phyloP scores from a whole-genome alignment of 1,139 yeast genomes.

The Candida tetrigidarum region DNA sequence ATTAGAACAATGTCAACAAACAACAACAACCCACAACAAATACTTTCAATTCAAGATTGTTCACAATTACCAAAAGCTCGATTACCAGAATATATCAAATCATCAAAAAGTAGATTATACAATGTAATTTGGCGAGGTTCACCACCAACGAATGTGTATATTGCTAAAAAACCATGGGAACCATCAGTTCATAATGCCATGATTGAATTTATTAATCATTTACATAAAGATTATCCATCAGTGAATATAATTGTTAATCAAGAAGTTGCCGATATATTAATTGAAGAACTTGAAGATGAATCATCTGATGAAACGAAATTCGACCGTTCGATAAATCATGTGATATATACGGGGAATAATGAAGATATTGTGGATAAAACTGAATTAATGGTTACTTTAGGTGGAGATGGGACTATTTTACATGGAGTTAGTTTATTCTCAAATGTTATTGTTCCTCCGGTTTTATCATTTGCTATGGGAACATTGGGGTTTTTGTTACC shows the following conservation, averaged over 20 bases:
- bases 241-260: conserved; percentile 78
- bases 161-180: conserved; percentile 88
- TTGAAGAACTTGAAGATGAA: conserved; percentile 35
- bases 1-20: no score
- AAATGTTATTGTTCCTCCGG: conserved; percentile 80
- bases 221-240: conserved; percentile 64
- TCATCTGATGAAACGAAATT: conserved; percentile 11
- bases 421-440: conserved; percentile 71
- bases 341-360: conserved; percentile 57
- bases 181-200: conserved; percentile 65
- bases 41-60: conserved; percentile 7
- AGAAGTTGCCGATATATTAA: conserved; percentile 76
- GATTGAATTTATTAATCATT: conserved; percentile 59
- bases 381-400: conserved; percentile 82
- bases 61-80: conserved; percentile 15
- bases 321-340: conserved; percentile 13
- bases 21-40: no score
- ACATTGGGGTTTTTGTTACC: conserved; percentile 91
- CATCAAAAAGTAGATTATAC: conserved; percentile 20
- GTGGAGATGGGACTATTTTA: conserved; percentile 95
- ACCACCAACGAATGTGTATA: conserved; percentile 64
- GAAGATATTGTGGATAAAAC: conserved; percentile 59
- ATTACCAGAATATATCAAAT: conserved; percentile 17
- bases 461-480: conserved; percentile 86
- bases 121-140: conserved; percentile 51